These are phyloP conservation scores for Paramyrothecium roridum DNA, from an alignment of 2,329 filamentous ascomycete genomes.

Conservation along the genomic window DNA sequence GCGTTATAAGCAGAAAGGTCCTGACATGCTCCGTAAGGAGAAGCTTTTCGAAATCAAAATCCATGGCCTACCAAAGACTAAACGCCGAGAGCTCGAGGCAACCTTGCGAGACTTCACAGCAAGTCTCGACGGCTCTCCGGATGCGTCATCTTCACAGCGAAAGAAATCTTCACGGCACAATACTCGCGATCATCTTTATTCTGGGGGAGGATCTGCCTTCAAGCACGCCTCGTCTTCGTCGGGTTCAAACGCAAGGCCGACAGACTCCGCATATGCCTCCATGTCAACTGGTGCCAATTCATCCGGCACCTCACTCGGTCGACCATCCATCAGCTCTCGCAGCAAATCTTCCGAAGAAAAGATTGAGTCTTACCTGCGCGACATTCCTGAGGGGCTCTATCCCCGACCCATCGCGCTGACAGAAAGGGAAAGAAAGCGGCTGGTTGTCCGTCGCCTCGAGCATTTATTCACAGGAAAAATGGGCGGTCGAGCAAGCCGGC, in stretches of 20 bases:
- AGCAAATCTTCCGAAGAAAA: conserved; percentile 51
- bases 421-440: conserved; percentile 71
- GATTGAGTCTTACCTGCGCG: conserved; percentile 66
- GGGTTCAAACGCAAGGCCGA: conserved; percentile 48
- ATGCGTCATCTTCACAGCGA: conserved; percentile 35
- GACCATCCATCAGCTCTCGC: conserved; percentile 31
- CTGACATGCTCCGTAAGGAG: conserved; percentile 66
- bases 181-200: conserved; percentile 35
- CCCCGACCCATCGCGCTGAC: conserved; percentile 61
- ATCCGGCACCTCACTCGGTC: conserved; percentile 33
- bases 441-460: conserved; percentile 74
- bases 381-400: conserved; percentile 68
- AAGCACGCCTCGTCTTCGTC: conserved; percentile 53
- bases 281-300: conserved; percentile 53
- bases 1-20: conserved; percentile 65
- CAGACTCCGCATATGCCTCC: conserved; percentile 67
- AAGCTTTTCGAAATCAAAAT: conserved; percentile 82
- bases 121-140: conserved; percentile 51
- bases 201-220: conserved; percentile 38
- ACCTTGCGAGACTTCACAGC: conserved; percentile 69
- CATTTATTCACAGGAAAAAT: conserved; percentile 77
- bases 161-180: conserved; percentile 36
- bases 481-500: conserved; percentile 24
- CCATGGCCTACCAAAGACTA: conserved; percentile 67
- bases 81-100: conserved; percentile 74